Evolutionary conservation across 2,329 filamentous ascomycete genomes (phyloP), one percentile per base, ranked within the genome.

Genomic region (Xylariaceae sp.): DNA sequence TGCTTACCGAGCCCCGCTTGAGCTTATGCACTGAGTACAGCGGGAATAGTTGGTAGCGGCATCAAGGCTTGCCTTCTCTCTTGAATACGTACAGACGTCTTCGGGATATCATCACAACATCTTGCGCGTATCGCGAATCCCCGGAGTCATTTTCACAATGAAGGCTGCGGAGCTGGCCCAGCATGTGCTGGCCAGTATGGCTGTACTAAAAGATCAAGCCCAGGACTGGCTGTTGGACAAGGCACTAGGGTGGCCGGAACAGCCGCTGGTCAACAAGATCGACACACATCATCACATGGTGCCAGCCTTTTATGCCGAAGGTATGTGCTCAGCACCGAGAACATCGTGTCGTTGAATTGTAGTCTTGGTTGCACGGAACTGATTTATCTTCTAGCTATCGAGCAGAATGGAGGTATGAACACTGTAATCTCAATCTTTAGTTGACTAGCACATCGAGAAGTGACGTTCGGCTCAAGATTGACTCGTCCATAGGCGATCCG

Each of bases 221-320:
- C 45, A 48, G 36, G 45, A 48, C 38, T 48, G 45, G 45, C 36
- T 48, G 36, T n/a, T 48, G 14, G 45, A 48, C 38, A 48, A 48
- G 45, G 18, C 45, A 22, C 13, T 48, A 13, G 45, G 36, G 5
- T 48, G 45, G 45, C 45, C 45, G 14, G 45, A 41, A 38, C 45
- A 48, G 19, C 45, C 45, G 14, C 10, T 31, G 12, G 33, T 48
- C 38, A 48, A 48, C 36, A 48, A 48, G 17, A 48, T 48, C 45
- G 45, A 48, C 45, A 42, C 22, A n/a, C 45, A 48, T 39, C 45
- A 48, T 48, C 45, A 48, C 22, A 41, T 48, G 36, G 45, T 48
- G 36, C 45, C 45, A 6, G 36, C 38, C 28, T 48, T 48, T 18
- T 48, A 48, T 34, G 45, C 38, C n/a, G 28, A 48, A 12, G 45